Evolutionary conservation across 2,329 filamentous ascomycete species (phyloP).

Genomic region (Talaromyces pinophilus): DNA sequence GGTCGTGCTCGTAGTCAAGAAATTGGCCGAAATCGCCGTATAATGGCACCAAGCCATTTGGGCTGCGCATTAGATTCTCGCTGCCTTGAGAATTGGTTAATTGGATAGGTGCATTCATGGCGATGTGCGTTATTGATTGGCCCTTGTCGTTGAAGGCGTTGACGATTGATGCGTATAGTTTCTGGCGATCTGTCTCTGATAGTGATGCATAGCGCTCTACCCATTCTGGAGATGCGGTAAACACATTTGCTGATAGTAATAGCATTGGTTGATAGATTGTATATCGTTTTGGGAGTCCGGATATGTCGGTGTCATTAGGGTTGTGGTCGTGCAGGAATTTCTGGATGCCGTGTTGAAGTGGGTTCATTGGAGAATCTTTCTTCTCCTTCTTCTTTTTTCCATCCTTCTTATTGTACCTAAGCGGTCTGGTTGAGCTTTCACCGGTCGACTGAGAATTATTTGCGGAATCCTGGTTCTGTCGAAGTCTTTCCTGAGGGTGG

Average conservation of each 20-base stretch:
- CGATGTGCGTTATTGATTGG: constrained; percentile 54
- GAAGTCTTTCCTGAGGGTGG: neutral
- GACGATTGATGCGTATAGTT: constrained; percentile 47
- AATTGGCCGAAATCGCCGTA: constrained; percentile 71
- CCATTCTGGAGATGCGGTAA: constrained; percentile 38
- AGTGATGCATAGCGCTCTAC: constrained; percentile 33
- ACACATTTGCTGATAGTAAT: constrained; percentile 55
- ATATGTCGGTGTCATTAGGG: constrained; percentile 14
- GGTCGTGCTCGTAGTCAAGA: constrained; percentile 29
- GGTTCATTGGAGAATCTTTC: constrained; percentile 28
- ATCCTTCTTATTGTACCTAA: neutral
- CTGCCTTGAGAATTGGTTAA: constrained; percentile 32
- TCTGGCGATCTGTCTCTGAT: constrained; percentile 31
- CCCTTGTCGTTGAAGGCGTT: constrained; percentile 39
- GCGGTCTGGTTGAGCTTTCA: neutral
- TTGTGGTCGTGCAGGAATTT: constrained; percentile 33
- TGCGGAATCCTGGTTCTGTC: neutral
- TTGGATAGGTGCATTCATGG: constrained; percentile 60
- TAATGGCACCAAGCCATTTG: constrained; percentile 68
- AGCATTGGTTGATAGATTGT: constrained; percentile 60
- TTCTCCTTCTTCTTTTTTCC: constrained; percentile 4
- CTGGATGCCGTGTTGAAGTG: constrained; percentile 36
- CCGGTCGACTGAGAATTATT: neutral
- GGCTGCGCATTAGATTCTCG: constrained; percentile 73
- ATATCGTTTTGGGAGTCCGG: constrained; percentile 49